phyloP scores from a whole-genome alignment of 208 protist species.

The Zelonia costaricensis region DNA sequence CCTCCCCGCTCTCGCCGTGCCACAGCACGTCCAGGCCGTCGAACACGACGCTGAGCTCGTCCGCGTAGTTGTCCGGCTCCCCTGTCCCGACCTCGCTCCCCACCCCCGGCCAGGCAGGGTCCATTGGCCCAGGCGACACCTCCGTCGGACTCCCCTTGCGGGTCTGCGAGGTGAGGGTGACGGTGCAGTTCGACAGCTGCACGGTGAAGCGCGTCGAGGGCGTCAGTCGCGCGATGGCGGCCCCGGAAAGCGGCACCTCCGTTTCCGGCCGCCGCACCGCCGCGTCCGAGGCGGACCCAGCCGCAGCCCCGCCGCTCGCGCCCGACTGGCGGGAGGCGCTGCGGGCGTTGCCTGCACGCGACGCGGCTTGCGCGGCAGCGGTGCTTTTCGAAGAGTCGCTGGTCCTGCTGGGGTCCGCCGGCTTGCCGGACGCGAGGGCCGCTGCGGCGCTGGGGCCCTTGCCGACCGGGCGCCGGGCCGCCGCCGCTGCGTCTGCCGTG shows the following conservation, averaged over 20 bases:
- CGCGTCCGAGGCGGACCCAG: neutral
- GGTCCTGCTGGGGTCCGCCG: too few species aligned
- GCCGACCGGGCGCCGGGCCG: too few species aligned
- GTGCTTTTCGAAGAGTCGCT: too few species aligned
- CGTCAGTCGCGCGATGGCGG: conserved; percentile 11
- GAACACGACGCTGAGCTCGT: conserved; percentile 16
- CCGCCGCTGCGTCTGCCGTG: too few species aligned
- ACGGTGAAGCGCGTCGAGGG: conserved; percentile 16
- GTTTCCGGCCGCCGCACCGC: neutral
- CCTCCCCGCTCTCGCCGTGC: conserved; percentile 39
- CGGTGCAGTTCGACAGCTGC: conserved; percentile 12
- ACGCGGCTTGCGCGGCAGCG: too few species aligned
- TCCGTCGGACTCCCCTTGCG: neutral
- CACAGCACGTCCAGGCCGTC: conserved; percentile 60
- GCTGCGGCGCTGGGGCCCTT: too few species aligned
- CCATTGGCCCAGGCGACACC: neutral
- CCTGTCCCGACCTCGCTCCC: neutral
- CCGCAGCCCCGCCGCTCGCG: too few species aligned
- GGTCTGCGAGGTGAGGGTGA: neutral
- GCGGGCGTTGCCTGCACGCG: too few species aligned
- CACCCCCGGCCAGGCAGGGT: neutral
- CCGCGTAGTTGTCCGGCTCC: neutral
- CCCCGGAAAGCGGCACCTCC: conserved; percentile 11
- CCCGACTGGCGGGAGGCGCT: too few species aligned
- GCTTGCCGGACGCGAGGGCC: too few species aligned